Base-by-base conservation (phyloP, 352 stramenopile genomes). In the Aphanomyces invadans region DNA sequence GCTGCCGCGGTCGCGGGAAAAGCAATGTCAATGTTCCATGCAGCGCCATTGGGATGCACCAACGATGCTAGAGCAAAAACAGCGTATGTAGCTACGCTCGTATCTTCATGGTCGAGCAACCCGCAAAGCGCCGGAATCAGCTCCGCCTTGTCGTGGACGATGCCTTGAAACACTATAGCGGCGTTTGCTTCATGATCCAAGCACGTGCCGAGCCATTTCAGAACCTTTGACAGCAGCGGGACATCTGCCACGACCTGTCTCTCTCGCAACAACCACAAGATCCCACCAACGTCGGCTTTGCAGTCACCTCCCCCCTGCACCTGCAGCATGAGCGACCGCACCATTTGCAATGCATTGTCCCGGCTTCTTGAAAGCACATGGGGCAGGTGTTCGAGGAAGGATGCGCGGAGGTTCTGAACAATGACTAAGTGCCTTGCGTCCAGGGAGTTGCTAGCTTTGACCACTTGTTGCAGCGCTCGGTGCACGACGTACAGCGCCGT, bases 121-220 rank as follows among this genome's bases (percentile, higher is more conserved):
- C 10, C 3, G 5, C 54, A 62, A 4, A 62, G 33, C 5, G 2
- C 12, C 17, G 17, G 31, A 39, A 60, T n/a, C 0, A 60, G 52
- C 28, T 31, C 21, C 17, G 32, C 3, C 0, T 29, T 31, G 21
- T n/a, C 11, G 26, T 21, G 19, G 32, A 15, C 19, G 2, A 62
- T 21, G 25, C 17, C 54, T 12, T 48, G 29, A 21, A 48, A 62
- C 2, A 62, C 54, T 12, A 12, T 32, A 3, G 32, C 54, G 15
- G 29, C 21, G 2, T 21, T 60, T 15, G 10, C 54, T 3, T 2
- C 19, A 11, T 73, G 71, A 73, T 90, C 80, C 2, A 91, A 75
- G 75, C 90, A 88, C 5, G 74, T 81, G 21, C 85, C 85, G 0
- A 93, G 69, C 85, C 85, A 93, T 48, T 93, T 93, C 5, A 93